Percentiles rank a stretch among this genome's conserved stretches.
Evolutionary conservation across 2,329 filamentous ascomycete genomes (phyloP).

Genomic region (Trichophyton simii): DNA sequence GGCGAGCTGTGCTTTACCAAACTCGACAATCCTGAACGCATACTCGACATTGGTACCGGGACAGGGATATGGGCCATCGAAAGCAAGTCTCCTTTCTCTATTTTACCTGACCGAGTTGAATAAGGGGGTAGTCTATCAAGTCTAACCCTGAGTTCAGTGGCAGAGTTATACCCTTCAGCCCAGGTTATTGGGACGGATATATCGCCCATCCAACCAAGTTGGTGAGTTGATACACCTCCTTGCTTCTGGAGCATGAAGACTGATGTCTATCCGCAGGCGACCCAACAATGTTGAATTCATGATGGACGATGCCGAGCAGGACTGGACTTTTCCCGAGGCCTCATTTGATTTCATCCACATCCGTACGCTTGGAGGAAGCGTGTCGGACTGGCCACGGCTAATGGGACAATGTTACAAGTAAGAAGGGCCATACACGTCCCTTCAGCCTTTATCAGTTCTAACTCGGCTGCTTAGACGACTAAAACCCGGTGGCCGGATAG

Average conservation of each 20-base stretch:
- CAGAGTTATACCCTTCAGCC: conserved; percentile 9
- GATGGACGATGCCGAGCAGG: conserved; percentile 49
- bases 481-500: conserved; percentile 16
- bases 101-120: background rate
- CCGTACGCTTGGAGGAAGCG: conserved; percentile 38
- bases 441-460: conserved; percentile 11
- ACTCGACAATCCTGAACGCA: conserved; percentile 16
- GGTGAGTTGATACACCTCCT: background rate
- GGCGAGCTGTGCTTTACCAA: conserved; percentile 25
- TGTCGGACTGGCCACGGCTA: conserved; percentile 43
- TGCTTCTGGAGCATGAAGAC: background rate
- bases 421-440: conserved; percentile 19
- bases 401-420: conserved; percentile 37
- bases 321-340: conserved; percentile 42
- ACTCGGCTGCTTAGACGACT: conserved; percentile 16
- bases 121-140: background rate
- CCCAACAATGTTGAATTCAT: conserved; percentile 51
- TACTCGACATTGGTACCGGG: conserved; percentile 26
- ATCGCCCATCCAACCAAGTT: conserved; percentile 11
- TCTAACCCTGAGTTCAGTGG: conserved; percentile 6
- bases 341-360: conserved; percentile 46
- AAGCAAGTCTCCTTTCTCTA: conserved; percentile 3
- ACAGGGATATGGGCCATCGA: conserved; percentile 19
- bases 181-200: conserved; percentile 11
- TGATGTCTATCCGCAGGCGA: conserved; percentile 26